These are phyloP conservation scores for Plicaturopsis crispa DNA, from an alignment of 768 basidiomycete species.

Conservation along the genomic window DNA sequence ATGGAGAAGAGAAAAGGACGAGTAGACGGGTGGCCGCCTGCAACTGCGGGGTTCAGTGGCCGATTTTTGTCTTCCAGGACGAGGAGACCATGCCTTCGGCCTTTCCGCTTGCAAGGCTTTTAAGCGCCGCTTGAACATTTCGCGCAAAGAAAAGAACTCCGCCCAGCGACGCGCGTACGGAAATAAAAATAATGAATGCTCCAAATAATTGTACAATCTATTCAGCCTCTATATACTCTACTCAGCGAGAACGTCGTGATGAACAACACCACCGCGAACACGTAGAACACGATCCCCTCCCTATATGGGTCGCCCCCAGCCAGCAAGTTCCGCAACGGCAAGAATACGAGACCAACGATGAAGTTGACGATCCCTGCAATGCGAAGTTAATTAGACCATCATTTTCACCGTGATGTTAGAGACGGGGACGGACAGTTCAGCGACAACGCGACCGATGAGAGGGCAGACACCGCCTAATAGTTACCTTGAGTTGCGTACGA, in stretches of 20 bases:
- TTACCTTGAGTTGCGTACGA: conserved; percentile 1
- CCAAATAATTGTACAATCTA: no score
- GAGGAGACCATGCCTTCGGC: no score
- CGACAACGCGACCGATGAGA: conserved; percentile 70
- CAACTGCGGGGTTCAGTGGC: no score
- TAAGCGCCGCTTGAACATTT: no score
- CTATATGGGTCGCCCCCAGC: conserved; percentile 51
- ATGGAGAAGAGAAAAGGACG: not conserved
- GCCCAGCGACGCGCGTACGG: no score
- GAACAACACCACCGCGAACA: conserved; percentile 61
- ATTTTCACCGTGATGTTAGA: not conserved
- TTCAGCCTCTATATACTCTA: conserved; percentile 28
- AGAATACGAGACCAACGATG: conserved; percentile 73
- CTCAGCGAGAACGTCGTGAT: conserved; percentile 28
- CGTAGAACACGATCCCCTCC: conserved; percentile 85
- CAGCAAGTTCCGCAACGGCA: conserved; percentile 74
- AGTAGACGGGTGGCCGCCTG: conserved; percentile 19
- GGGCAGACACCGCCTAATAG: conserved; percentile 65
- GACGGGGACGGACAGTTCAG: conserved; percentile 47
- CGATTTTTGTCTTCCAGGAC: no score
- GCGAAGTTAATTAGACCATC: no score
- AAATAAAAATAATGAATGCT: no score
- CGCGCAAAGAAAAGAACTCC: no score
- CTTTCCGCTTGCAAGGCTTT: no score
- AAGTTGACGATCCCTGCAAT: conserved; percentile 77